phyloP scores from a whole-genome alignment of 805 yeast species.

The Grigorovia jiainica region DNA sequence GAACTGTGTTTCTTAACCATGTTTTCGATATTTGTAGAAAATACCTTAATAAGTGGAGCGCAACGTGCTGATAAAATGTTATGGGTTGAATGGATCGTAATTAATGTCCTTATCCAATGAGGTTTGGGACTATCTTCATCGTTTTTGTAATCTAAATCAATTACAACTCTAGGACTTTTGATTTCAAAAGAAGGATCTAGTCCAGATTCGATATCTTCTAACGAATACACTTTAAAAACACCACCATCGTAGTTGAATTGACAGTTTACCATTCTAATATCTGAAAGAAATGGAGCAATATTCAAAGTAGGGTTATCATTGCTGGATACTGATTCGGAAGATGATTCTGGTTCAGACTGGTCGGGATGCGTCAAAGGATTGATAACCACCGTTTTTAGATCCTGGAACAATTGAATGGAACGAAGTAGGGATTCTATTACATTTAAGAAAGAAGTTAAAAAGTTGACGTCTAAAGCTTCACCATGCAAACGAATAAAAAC shows the following conservation, averaged over 20 bases:
- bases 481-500: conserved; percentile 50
- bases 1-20: conserved; percentile 33
- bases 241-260: conserved; percentile 62
- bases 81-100: conserved; percentile 42
- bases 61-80: conserved; percentile 65
- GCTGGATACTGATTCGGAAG: background rate
- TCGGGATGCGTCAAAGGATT: conserved; percentile 3
- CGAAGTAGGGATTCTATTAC: conserved; percentile 44
- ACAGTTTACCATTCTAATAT: conserved; percentile 37
- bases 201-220: conserved; percentile 33
- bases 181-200: conserved; percentile 45
- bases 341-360: conserved; percentile 1
- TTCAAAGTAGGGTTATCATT: conserved; percentile 2
- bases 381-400: conserved; percentile 15
- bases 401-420: conserved; percentile 39
- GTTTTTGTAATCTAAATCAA: conserved; percentile 42
- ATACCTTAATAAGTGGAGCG: conserved; percentile 65
- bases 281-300: conserved; percentile 17
- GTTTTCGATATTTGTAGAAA: conserved; percentile 40
- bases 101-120: conserved; percentile 22
- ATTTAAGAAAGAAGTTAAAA: conserved; percentile 46
- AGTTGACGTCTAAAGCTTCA: conserved; percentile 57
- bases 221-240: conserved; percentile 34
- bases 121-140: conserved; percentile 9
- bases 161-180: conserved; percentile 65